Conservation (phyloP, 805 yeast species). For the Cyberlindnera veronae region DNA sequence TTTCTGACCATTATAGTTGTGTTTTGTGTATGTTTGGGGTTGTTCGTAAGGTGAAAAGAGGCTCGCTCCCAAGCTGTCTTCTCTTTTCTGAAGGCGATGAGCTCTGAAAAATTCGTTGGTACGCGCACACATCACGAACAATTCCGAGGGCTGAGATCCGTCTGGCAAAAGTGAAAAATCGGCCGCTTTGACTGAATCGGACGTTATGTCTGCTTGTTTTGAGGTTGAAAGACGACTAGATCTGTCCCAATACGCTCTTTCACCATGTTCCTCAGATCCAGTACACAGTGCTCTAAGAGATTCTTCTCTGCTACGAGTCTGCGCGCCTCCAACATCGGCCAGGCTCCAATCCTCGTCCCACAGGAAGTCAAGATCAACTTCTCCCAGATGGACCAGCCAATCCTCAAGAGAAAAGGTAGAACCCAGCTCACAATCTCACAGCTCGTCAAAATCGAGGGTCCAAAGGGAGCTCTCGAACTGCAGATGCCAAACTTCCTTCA, state of each 20-base stretch:
- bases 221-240: neutral
- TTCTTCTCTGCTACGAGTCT: slow-evolving; percentile 32
- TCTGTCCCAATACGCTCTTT: neutral
- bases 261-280: slow-evolving; percentile 11
- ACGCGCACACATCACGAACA: slow-evolving; percentile 1
- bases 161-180: slow-evolving; percentile 5
- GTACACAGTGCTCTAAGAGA: slow-evolving; percentile 22
- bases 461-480: slow-evolving; percentile 63
- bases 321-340: slow-evolving; percentile 68
- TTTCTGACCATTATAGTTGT: slow-evolving; percentile 66
- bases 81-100: too few relatives aligned
- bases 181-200: neutral
- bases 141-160: neutral
- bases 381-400: slow-evolving; percentile 51
- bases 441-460: slow-evolving; percentile 64
- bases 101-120: neutral
- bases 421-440: slow-evolving; percentile 54
- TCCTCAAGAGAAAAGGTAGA: slow-evolving; percentile 63
- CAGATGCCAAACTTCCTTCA: slow-evolving; percentile 71
- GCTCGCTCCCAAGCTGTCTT: too few relatives aligned
- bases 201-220: too few relatives aligned
- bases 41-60: neutral
- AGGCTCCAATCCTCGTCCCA: slow-evolving; percentile 67
- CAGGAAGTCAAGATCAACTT: slow-evolving; percentile 52
- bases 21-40: neutral